Evolutionary conservation across 257 asterid species (phyloP).

Genomic region (Plantago elongata): DNA sequence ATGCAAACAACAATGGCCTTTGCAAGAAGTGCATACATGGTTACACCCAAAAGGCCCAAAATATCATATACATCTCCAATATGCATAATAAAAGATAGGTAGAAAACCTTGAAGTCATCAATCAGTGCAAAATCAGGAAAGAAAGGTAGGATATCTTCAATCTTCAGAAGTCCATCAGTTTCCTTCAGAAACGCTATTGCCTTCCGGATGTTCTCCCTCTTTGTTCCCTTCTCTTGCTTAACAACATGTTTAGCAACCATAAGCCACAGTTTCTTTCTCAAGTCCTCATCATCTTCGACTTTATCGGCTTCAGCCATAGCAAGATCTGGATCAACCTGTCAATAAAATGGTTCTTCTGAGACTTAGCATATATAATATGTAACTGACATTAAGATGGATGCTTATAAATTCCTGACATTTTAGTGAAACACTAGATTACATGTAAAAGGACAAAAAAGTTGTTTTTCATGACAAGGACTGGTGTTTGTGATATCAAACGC

Average conservation of each 20-base stretch:
- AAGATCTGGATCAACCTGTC: slow-evolving; percentile 90
- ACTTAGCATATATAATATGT: slow-evolving; percentile 9
- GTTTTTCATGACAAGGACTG: no score
- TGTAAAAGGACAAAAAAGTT: no score
- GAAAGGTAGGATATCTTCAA: slow-evolving; percentile 94
- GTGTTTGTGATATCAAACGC: no score
- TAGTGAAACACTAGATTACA: no score
- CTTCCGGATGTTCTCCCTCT: slow-evolving; percentile 95
- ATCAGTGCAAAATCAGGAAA: slow-evolving; percentile 94
- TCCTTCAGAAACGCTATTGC: slow-evolving; percentile 98
- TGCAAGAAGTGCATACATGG: neutral
- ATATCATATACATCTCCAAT: slow-evolving; percentile 8
- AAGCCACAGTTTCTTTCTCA: slow-evolving; percentile 95
- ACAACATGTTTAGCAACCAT: slow-evolving; percentile 98
- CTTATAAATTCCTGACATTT: no score
- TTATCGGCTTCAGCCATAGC: slow-evolving; percentile 99
- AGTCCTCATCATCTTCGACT: slow-evolving; percentile 97
- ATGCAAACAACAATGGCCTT: neutral
- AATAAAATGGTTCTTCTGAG: slow-evolving; percentile 17
- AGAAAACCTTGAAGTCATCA: slow-evolving; percentile 86
- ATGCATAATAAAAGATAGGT: slow-evolving; percentile 13
- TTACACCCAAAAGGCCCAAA: neutral
- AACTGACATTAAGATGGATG: slow-evolving; percentile 12
- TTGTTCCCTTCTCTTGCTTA: slow-evolving; percentile 92
- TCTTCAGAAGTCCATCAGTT: slow-evolving; percentile 93